Evolutionary conservation across 2,329 filamentous ascomycete species (phyloP), one percentile per base, ranked within the genome.

Genomic region (Ceratocystis eucalypticola): DNA sequence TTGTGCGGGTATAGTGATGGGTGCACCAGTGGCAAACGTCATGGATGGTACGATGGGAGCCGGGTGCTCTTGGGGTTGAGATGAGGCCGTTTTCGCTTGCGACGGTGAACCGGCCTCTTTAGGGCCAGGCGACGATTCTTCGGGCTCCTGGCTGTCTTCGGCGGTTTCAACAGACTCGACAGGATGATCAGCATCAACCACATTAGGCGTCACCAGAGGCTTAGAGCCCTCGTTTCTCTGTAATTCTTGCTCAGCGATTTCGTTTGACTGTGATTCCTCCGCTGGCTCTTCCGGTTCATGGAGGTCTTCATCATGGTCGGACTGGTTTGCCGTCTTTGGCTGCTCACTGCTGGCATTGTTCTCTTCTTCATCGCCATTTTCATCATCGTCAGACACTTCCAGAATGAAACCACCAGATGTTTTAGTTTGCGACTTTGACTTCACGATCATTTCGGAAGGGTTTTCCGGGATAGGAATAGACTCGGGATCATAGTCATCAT

Each of bases 341-440:
- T 46, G 37, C 25, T 63, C 61, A 37, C n/a, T 50, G 7, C 30
- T 8, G 44, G 22, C 22, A 45, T 57, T 20, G 41, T 50, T 48
- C 8, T 65, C 12, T 17, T 65, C n/a, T 5, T 65, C 63, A 25
- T 65, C 71, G 80, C 75, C 25, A 33, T 76, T 73, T 3, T 83
- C 82, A 70, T 84, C 82, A 44, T 83, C 81, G 70, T 85, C 83
- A 37, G 82, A 84, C 65, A 81, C 83, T 73, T 80, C 82, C 71
- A 84, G 78, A 72, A 85, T 75, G 74, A 85, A 85, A 57, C 83
- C 83, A 53, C 82, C 82, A 28, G 81, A 79, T 68, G 79, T 83
- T 74, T 83, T 84, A 44, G 81, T 84, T 74, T 87, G 87, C 68
- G 75, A 70, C 68, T 68, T 69, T 44, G 67, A 71, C 41, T 72